Conservation (phyloP, 495 filamentous ascomycete species). For the Aspergillus sclerotioniger region DNA sequence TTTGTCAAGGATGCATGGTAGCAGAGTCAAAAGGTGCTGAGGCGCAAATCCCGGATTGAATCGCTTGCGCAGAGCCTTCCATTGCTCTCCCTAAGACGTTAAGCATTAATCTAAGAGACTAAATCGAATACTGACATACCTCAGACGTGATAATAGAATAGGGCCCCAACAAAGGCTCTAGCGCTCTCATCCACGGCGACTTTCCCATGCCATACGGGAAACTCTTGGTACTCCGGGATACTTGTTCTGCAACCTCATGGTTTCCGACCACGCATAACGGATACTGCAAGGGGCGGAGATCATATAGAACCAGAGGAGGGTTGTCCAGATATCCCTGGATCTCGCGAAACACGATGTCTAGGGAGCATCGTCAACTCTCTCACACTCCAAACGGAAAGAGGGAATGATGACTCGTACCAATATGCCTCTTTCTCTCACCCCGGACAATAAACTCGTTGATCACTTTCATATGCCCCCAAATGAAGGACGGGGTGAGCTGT, state of each 20-base stretch:
- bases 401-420: background rate
- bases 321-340: slow-evolving; percentile 1
- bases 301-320: slow-evolving; percentile 19
- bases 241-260: slow-evolving; percentile 25
- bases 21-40: slow-evolving; percentile 32
- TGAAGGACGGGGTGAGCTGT: slow-evolving; percentile 6
- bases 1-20: slow-evolving; percentile 38
- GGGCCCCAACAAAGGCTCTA: slow-evolving; percentile 34
- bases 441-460: background rate
- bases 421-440: slow-evolving; percentile 1
- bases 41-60: slow-evolving; percentile 42
- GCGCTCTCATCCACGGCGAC: slow-evolving; percentile 28
- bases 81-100: slow-evolving; percentile 22
- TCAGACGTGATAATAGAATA: slow-evolving; percentile 34
- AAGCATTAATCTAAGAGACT: background rate
- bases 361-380: too few species aligned
- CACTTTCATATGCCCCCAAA: slow-evolving; percentile 13
- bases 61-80: slow-evolving; percentile 36
- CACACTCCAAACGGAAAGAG: too few species aligned
- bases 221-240: slow-evolving; percentile 32
- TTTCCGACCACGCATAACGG: slow-evolving; percentile 19
- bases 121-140: slow-evolving; percentile 11
- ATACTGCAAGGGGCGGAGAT: slow-evolving; percentile 32
- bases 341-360: slow-evolving; percentile 1
- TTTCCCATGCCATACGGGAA: slow-evolving; percentile 46